Percentiles rank a stretch among this genome's conserved stretches.
Evolutionary conservation across 345 rosid genomes (phyloP).

Genomic region (Lumnitzera racemosa): DNA sequence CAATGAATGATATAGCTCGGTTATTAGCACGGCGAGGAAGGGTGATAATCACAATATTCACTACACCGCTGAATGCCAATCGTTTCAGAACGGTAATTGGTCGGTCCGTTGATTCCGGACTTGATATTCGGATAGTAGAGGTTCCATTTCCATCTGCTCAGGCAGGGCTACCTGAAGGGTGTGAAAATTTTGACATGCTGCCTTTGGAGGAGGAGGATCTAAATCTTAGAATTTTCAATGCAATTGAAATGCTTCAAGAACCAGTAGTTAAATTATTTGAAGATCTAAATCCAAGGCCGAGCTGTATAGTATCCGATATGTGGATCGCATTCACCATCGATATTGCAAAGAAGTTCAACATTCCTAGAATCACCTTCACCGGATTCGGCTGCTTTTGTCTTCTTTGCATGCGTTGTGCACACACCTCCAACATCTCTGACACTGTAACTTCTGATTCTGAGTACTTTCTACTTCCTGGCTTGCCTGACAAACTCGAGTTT

Average conservation of each 20-base stretch:
- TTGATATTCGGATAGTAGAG: constrained; percentile 17
- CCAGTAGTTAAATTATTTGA: constrained; percentile 20
- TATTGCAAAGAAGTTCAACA: constrained; percentile 25
- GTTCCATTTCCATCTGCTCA: constrained; percentile 26
- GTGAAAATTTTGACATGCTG: constrained; percentile 35
- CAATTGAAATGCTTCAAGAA: constrained; percentile 16
- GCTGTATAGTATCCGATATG: constrained; percentile 23
- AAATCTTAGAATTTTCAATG: constrained; percentile 18
- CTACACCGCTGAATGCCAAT: constrained; percentile 23
- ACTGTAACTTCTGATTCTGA: constrained; percentile 14
- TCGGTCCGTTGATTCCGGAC: constrained; percentile 17
- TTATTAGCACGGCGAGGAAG: constrained; percentile 35
- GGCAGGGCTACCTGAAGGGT: constrained; percentile 34
- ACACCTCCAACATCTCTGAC: constrained; percentile 7
- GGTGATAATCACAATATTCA: constrained; percentile 25
- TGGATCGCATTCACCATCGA: constrained; percentile 29
- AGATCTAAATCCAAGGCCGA: constrained; percentile 1
- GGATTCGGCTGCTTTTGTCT: constrained; percentile 41
- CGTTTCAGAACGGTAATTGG: constrained; percentile 16
- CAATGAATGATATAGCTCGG: constrained; percentile 37
- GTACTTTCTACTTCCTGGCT: constrained; percentile 29
- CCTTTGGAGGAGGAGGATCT: constrained; percentile 20
- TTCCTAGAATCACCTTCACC: constrained; percentile 52
- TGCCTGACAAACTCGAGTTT: constrained; percentile 31
- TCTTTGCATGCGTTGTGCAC: constrained; percentile 23